A percentile compares a stretch with the other conserved stretches of the same genome.
Evolutionary conservation across 345 rosid species (phyloP).

Genomic region (Eucalyptus viminalis): DNA sequence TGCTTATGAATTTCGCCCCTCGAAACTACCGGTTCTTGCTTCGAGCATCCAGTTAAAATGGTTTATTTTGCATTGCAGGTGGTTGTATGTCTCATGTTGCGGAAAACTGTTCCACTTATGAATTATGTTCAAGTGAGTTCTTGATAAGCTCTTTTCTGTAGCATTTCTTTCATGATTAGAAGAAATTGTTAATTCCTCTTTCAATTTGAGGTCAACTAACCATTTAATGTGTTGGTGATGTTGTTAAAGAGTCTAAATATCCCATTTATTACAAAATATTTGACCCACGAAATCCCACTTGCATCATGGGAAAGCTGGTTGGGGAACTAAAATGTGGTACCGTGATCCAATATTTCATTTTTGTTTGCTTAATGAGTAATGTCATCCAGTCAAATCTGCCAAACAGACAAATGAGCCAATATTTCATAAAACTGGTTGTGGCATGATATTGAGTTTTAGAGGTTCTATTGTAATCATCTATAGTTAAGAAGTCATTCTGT

Average conservation of each 20-base stretch:
- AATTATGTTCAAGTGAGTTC: slow-evolving; percentile 77
- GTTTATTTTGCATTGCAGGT: slow-evolving; percentile 38
- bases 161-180: not conserved
- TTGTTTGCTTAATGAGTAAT: not conserved
- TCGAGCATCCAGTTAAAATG: not conserved
- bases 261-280: not conserved
- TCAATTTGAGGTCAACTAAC: not conserved
- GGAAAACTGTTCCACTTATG: slow-evolving; percentile 92
- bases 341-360: not conserved
- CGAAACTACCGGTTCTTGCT: not conserved
- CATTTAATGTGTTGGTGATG: not conserved
- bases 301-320: not conserved
- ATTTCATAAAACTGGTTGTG: not conserved
- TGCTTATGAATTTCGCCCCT: not conserved
- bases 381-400: not conserved
- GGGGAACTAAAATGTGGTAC: not conserved
- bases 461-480: not conserved
- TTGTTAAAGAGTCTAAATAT: not conserved
- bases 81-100: slow-evolving; percentile 86
- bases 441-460: not conserved
- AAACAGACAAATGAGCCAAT: not conserved
- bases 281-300: not conserved
- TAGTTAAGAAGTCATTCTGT: not conserved
- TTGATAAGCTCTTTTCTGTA: not conserved
- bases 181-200: not conserved